Evolutionary conservation across 306 rosid genomes (phyloP), one percentile per base, ranked within the genome.

Genomic region (Erythrophleum fordii): DNA sequence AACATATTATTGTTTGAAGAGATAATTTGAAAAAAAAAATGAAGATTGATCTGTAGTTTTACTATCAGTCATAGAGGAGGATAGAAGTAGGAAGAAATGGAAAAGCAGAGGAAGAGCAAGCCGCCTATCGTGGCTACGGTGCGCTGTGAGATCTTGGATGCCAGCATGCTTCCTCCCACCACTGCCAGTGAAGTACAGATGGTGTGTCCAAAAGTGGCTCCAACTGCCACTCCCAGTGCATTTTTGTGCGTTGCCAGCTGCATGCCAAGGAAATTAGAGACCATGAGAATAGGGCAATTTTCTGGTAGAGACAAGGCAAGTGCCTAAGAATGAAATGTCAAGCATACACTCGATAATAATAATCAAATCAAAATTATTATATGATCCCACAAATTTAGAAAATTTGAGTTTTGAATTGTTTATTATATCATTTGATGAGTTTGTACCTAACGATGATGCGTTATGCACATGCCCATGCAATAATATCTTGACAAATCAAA

Each of bases 171-270:
- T 77, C 99, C 99, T 73, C 99, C 94, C 42, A 95, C 91, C 64
- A 95, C 99, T 18, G 99, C 99, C 75, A 95, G 78, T 17, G 99
- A 96, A 29, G 99, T 96, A 77, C 99, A 96, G 77, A 96, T 85
- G 29, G 99, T 90, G 90, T 96, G 99, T 39, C 99, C 99, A 52
- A 96, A n/a, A 48, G 89, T 89, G 28, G 98, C 99, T 77, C 99
- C 99, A 28, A 86, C 71, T 18, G 99, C 99, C 79, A 96, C 99
- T 78, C 99, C 98, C 7, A 96, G 11, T 20, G 99, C 99, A 62
- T 93, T 93, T 78, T 96, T 96, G 91, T 96, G 99, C 62, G 99
- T 96, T 3, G 98, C 99, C 77, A 96, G 91, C 99, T 96, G 94
- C 84, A 83, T 13, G 5, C 13, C 37, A 69, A 23, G 12, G 20